Evolutionary conservation across 2,329 filamentous ascomycete species (phyloP).

Genomic region (Tolypocladium inflatum): DNA sequence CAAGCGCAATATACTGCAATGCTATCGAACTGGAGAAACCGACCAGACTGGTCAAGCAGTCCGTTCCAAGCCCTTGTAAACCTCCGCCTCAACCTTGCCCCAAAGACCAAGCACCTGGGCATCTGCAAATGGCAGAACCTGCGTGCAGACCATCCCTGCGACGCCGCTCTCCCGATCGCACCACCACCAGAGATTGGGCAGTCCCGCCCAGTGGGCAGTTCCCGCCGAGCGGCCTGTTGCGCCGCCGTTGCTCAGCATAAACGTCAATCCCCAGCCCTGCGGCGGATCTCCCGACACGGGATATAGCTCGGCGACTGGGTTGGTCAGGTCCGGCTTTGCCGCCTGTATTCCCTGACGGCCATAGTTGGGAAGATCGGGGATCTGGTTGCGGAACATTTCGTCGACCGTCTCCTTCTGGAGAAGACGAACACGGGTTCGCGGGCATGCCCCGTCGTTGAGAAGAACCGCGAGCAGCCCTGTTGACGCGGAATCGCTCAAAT

Average conservation of each 20-base stretch:
- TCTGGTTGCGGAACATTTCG: conserved; percentile 56
- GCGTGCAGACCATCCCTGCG: conserved; percentile 39
- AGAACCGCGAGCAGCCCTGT: conserved; percentile 50
- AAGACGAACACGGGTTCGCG: conserved; percentile 43
- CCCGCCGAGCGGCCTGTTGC: conserved; percentile 40
- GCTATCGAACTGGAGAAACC: background rate
- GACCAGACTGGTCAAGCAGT: background rate
- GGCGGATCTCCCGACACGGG: conserved; percentile 32
- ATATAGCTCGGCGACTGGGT: conserved; percentile 40
- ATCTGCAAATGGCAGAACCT: conserved; percentile 42
- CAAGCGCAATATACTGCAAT: background rate
- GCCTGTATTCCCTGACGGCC: conserved; percentile 32
- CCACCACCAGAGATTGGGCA: conserved; percentile 56
- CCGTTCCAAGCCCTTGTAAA: conserved; percentile 16
- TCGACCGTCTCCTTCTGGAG: conserved; percentile 48
- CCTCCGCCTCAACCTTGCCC: conserved; percentile 25
- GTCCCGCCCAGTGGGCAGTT: conserved; percentile 48
- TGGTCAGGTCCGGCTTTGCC: conserved; percentile 38
- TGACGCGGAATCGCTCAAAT: background rate
- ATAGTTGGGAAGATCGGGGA: conserved; percentile 44
- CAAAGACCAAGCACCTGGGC: conserved; percentile 29
- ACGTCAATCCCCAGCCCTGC: conserved; percentile 56
- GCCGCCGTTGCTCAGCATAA: conserved; percentile 40
- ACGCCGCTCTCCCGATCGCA: conserved; percentile 49
- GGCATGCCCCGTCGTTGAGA: conserved; percentile 54